Evolutionary conservation across 2,329 filamentous ascomycete species (phyloP), one percentile per base, ranked within the genome.

Genomic region (Ustilaginoidea virens): DNA sequence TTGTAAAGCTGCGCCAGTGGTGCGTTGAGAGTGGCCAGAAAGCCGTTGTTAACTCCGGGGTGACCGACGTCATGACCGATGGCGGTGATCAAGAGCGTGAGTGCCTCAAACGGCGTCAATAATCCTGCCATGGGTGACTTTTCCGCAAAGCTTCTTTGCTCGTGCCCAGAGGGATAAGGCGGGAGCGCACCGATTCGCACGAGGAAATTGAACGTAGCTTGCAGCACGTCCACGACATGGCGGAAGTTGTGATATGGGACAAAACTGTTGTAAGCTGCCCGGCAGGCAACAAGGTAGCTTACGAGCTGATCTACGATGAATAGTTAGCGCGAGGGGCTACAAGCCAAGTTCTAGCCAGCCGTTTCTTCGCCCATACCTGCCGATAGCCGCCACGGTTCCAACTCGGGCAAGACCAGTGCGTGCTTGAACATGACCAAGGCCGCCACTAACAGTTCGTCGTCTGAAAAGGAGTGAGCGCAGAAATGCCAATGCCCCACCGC

Each of bases 201-300:
- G 5, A 96, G 69, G 47, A 94, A 93, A 56, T 79, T 75, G 51
- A 94, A 96, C 4, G 85, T 74, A 2, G 87, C 92, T 52, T 96
- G 87, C 30, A 96, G 64, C 17, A 98, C 90, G 53, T 98, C 90
- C 36, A 94, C 78, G 14, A 93, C 90, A 53, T 98, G 90, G 31
- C 87, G 80, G 51, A 96, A 98, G 55, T 98, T 98, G 61, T 98
- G 90, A 47, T 96, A 98, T 14, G 87, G 80, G 20, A 94, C 85
- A 51, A 93, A 93, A 33, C 73, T 80, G 52, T 96, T 96, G 58
- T 98, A 98, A n/a, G 90, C 82, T 27, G 79, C 75, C 36, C 87
- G 78, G 46, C 85, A 90, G 30, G 86, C 85, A 37, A 92, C 69
- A 35, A 96, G 63, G 46, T 93, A 96, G 30, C 72, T 75, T 39